Evolutionary conservation across 2,329 filamentous ascomycete species (phyloP).

Genomic region (Aspergillus sp.): DNA sequence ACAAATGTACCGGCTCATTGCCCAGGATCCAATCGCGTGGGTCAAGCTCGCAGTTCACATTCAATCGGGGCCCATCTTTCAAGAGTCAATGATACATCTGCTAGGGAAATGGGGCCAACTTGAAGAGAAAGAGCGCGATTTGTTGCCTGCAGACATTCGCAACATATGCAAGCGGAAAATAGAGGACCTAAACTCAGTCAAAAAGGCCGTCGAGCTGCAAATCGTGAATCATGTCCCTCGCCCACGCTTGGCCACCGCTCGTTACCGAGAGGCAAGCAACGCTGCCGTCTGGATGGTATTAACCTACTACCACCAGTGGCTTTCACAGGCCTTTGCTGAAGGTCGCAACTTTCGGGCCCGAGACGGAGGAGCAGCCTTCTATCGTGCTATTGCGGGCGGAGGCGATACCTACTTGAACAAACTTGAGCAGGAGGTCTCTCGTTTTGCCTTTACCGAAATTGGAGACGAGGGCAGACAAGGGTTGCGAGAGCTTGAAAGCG

Average conservation of each 20-base stretch:
- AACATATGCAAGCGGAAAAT: conserved; percentile 31
- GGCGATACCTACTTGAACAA: conserved; percentile 50
- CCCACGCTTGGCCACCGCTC: background rate
- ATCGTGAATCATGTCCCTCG: conserved; percentile 35
- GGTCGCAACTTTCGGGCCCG: conserved; percentile 41
- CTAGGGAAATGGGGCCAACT: conserved; percentile 37
- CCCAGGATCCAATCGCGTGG: conserved; percentile 51
- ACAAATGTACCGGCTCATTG: conserved; percentile 51
- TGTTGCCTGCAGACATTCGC: conserved; percentile 26
- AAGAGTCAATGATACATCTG: conserved; percentile 37
- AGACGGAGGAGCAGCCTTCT: conserved; percentile 55
- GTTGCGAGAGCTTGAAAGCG: conserved; percentile 31
- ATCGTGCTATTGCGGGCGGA: conserved; percentile 44
- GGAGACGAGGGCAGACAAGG: conserved; percentile 29
- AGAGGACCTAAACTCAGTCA: conserved; percentile 27
- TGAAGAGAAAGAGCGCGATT: conserved; percentile 20
- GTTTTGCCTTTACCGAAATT: conserved; percentile 33
- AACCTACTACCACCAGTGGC: conserved; percentile 46
- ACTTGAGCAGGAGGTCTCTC: conserved; percentile 30
- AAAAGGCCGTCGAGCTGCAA: conserved; percentile 33
- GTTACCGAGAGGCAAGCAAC: background rate
- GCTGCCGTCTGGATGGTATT: conserved; percentile 18
- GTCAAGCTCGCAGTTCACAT: conserved; percentile 52
- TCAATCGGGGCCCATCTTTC: conserved; percentile 46
- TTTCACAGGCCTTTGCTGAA: conserved; percentile 46